A percentile compares a stretch with the other conserved stretches of the same genome.
Conservation (phyloP, 2,329 filamentous ascomycete genomes). For the Stemphylium vesicarium region DNA sequence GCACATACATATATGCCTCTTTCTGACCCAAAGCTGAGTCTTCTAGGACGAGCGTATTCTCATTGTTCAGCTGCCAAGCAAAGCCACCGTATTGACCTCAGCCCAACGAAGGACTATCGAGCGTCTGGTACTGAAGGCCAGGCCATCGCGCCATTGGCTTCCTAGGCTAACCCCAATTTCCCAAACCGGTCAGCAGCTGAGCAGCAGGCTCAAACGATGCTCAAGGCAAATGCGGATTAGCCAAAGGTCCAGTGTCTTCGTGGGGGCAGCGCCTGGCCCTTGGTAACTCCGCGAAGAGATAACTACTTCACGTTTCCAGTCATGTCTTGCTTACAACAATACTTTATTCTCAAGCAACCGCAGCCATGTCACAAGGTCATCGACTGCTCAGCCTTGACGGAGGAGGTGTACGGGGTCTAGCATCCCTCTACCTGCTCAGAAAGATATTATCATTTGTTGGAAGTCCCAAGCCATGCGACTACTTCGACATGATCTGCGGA, state of each 20-base stretch:
- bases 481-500: slow-evolving; percentile 31
- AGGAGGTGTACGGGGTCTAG: slow-evolving; percentile 12
- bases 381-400: slow-evolving; percentile 15
- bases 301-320: too few relatives aligned
- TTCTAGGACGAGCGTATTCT: background rate
- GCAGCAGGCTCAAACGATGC: background rate
- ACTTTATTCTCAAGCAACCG: background rate
- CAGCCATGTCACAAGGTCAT: slow-evolving; percentile 1
- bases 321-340: background rate
- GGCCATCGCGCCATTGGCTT: background rate
- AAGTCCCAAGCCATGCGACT: slow-evolving; percentile 18
- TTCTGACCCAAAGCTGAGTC: background rate
- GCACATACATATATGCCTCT: background rate
- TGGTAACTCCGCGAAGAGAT: background rate
- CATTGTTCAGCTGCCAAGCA: slow-evolving; percentile 12
- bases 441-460: slow-evolving; percentile 12
- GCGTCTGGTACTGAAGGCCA: background rate
- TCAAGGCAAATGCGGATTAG: background rate
- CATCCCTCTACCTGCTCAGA: slow-evolving; percentile 11
- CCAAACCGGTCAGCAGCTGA: background rate
- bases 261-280: background rate
- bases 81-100: slow-evolving; percentile 3
- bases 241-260: background rate
- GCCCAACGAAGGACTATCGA: background rate
- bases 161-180: background rate